Percentiles rank a stretch among this genome's conserved stretches.
phyloP scores from a whole-genome alignment of 768 basidiomycete genomes.

The Leccinellum albellum region DNA sequence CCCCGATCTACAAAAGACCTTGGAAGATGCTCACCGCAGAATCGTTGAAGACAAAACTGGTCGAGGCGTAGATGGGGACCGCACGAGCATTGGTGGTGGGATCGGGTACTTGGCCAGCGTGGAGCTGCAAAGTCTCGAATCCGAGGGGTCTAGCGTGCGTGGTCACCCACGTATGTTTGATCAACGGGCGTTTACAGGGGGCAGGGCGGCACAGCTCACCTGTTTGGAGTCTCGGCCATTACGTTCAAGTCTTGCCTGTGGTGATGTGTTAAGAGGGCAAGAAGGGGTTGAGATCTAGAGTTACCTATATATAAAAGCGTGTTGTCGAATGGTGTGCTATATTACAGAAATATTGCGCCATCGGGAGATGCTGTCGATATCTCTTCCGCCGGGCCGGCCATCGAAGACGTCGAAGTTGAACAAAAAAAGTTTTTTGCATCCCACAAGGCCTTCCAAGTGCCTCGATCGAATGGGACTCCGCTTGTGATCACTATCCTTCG shows the following conservation, averaged over 20 bases:
- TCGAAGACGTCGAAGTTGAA: too few relatives aligned
- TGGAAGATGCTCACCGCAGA: constrained; percentile 35
- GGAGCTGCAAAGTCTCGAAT: constrained; percentile 62
- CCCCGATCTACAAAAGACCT: neutral
- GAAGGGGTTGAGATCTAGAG: neutral
- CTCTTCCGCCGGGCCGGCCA: neutral
- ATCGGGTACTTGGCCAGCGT: constrained; percentile 55
- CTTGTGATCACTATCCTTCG: too few relatives aligned
- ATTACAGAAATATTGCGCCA: neutral
- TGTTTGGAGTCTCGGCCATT: neutral
- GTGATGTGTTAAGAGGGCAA: neutral
- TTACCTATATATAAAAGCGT: neutral
- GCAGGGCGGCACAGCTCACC: neutral
- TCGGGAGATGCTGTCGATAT: neutral
- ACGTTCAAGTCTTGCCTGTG: too few relatives aligned
- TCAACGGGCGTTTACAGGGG: neutral
- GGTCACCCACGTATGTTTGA: neutral
- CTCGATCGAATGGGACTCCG: neutral
- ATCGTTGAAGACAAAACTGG: constrained; percentile 56
- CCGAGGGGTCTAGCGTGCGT: constrained; percentile 35
- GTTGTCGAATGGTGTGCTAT: neutral
- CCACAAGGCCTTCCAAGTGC: neutral
- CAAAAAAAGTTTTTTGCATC: neutral
- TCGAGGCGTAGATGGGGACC: constrained; percentile 58
- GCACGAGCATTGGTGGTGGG: constrained; percentile 56